Base-by-base conservation (phyloP, 225 moss, liverwort and hornwort genomes). In the Ulota crispa region DNA sequence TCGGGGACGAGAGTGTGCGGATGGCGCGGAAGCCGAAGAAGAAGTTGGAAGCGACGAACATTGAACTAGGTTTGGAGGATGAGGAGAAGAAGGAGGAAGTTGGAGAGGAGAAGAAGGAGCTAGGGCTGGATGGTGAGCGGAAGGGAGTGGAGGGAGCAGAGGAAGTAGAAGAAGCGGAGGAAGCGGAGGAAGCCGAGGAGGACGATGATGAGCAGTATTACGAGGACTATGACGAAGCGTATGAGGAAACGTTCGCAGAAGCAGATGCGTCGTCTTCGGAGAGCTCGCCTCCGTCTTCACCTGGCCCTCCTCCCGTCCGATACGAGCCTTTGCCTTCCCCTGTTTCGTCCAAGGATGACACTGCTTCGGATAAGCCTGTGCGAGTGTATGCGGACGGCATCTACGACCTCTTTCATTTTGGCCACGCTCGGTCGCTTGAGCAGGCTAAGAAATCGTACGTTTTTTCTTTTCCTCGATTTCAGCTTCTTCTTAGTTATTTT, bases 371-470 rank as follows among this genome's bases (percentile, higher is more conserved):
- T 66, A 82, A 85, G 56, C 94, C 91, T 24, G 72, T 98, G 64
- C 97, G 95, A 9, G 94, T 98, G 8, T 98, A 98, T 68, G 97
- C 94, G 11, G 98, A 98, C 68, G 98, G 98, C 82, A 98, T 95
- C 80, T 98, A 95, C 71, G 94, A 95, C 77, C 88, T 95, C 84
- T 95, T 95, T 42, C 95, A 98, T 80, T 98, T 98, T 57, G 98
- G 98, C n/a, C 98, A 95, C 85, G 98, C 95, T 42, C 93, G 95
- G 27, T 95, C 95, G 4, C 94, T 98, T 7, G 98, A 98, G 93
- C 98, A 98, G 82, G 98, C 98, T 56, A 98, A 95, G 92, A 98
- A 98, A 70, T 88, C 95, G 95, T 98, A 88, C 80, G 97, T 73
- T 39, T 63, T 9, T 39, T 8, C 68, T 73, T 83, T 56, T 30